Conservation (phyloP, 1,284 basidiomycete genomes). For the Cryptococcus jaspeensis region DNA sequence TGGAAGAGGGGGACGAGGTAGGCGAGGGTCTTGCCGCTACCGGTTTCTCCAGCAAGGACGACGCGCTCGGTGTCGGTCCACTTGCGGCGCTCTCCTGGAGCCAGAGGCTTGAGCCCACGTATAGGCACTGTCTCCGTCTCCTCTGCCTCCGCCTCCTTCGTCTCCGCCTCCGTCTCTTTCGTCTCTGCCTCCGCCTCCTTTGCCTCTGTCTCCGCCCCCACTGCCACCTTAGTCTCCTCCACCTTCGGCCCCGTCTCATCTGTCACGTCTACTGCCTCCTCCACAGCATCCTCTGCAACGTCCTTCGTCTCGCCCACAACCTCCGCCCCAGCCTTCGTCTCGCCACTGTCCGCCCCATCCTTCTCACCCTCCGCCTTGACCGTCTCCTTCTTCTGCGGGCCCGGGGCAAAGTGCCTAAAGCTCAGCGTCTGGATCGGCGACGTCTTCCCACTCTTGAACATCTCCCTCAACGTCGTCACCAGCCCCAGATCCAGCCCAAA, state of each 20-base stretch:
- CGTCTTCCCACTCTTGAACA: constrained; percentile 55
- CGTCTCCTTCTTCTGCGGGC: constrained; percentile 25
- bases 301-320: too few species aligned
- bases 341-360: too few species aligned
- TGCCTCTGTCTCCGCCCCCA: neutral
- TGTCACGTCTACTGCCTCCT: too few species aligned
- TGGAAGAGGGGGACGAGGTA: constrained; percentile 81
- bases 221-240: neutral
- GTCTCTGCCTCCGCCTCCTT: too few species aligned
- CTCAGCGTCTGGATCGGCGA: constrained; percentile 74
- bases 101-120: too few species aligned
- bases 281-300: too few species aligned
- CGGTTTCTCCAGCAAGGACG: constrained; percentile 79
- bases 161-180: too few species aligned
- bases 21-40: constrained; percentile 85
- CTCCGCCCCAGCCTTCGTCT: too few species aligned
- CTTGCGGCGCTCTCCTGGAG: too few species aligned
- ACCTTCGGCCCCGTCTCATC: too few species aligned
- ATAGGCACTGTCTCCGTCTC: neutral
- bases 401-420: constrained; percentile 60
- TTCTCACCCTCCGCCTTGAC: too few species aligned
- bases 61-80: neutral
- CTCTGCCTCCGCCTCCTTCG: neutral
- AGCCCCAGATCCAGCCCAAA: constrained; percentile 61
- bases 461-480: constrained; percentile 57